Evolutionary conservation across 2,329 filamentous ascomycete genomes (phyloP), one percentile per base, ranked within the genome.

Genomic region (Albophoma yamanashiensis): DNA sequence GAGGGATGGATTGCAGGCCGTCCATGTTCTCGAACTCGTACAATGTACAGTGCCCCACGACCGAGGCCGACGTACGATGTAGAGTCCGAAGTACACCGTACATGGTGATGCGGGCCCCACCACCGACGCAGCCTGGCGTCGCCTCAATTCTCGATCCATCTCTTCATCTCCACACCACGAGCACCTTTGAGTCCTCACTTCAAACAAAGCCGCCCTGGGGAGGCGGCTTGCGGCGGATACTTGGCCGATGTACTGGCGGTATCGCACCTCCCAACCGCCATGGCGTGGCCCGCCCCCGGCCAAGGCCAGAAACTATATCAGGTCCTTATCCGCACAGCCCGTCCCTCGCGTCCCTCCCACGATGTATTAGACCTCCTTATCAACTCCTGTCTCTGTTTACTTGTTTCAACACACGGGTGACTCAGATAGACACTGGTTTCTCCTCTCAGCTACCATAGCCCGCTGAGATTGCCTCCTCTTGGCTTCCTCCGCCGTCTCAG

Each of bases 101-200:
- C 50, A 34, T 34, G 50, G 3, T 39, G 55, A 39, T 27, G 43
- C 31, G 34, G 34, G 57, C 15, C 43, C 56, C 57, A 58, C 57
- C 36, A 47, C 45, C 25, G 39, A 43, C 55, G 57, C 53, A 39
- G 58, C 55, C 42, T 47, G 61, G 61, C 55, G 61, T 57, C 58
- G 57, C 56, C 55, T 43, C 59, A 47, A 58, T 60, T 55, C 59
- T 58, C 59, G 61, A 60, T 61, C 58, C 58, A 56, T 62, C 58
- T 27, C 43, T 45, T 45, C 56, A 60, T 62, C 62, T 64, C 59
- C 61, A 62, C 62, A 61, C 55, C 58, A 52, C 55, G 59, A 59
- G 59, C 62, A 61, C 52, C 52, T 57, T 57, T 60, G 58, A 61
- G 61, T 58, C 62, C 59, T 58, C 53, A 60, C 62, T 59, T 55